Percentiles rank a stretch among this genome's conserved stretches.
Conservation (phyloP, 495 filamentous ascomycete species). For the Tuber magnatum region DNA sequence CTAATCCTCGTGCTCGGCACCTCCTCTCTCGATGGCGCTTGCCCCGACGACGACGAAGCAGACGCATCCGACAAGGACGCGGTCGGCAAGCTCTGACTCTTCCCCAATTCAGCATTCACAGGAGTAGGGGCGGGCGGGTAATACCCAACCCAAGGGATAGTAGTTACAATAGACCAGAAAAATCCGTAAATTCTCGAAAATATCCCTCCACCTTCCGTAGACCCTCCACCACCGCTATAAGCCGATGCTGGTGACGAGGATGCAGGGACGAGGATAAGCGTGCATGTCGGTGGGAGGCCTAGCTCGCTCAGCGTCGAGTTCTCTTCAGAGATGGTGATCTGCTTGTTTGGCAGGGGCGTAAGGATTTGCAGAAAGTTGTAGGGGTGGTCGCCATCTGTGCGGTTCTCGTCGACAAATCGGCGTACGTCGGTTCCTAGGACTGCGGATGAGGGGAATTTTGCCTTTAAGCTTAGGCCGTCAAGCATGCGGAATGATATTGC, state of each 20-base stretch:
- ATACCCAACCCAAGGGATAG: constrained; percentile 50
- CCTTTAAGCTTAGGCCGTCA: constrained; percentile 70
- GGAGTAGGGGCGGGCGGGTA: constrained; percentile 19
- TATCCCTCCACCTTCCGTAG: constrained; percentile 32
- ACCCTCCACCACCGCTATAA: constrained; percentile 45
- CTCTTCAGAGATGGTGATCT: constrained; percentile 68
- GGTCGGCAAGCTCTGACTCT: constrained; percentile 17
- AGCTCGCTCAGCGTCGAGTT: constrained; percentile 57
- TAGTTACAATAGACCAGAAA: constrained; percentile 47
- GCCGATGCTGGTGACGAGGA: constrained; percentile 53
- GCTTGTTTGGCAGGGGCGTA: constrained; percentile 66
- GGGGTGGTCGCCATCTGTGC: constrained; percentile 43
- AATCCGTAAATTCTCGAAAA: constrained; percentile 45
- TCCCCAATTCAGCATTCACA: background rate
- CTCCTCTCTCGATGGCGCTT: constrained; percentile 29
- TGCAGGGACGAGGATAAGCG: constrained; percentile 71
- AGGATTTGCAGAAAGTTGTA: constrained; percentile 83
- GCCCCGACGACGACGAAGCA: background rate
- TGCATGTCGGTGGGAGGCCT: constrained; percentile 67
- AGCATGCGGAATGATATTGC: constrained; percentile 76
- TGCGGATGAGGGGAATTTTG: constrained; percentile 57
- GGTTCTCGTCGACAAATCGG: constrained; percentile 60
- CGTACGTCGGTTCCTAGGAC: constrained; percentile 64
- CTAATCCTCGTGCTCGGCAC: constrained; percentile 46
- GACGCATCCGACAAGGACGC: constrained; percentile 4